These are phyloP conservation scores for Umbelopsis sp. DNA, from an alignment of 192 early-diverging fungal genomes.

Conservation along the genomic window DNA sequence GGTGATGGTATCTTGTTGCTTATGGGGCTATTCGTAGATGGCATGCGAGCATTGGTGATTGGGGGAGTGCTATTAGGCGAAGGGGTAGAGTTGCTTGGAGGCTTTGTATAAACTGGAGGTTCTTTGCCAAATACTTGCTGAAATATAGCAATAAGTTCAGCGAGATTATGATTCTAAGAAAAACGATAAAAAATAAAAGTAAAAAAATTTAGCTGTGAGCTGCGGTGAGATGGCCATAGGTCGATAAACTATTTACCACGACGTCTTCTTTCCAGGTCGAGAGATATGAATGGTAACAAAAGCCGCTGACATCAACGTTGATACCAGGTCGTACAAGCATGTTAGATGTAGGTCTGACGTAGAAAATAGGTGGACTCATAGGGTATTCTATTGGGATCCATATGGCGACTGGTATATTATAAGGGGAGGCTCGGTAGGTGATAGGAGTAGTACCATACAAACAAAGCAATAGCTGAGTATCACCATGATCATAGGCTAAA, in stretches of 20 bases:
- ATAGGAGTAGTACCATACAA: constrained; percentile 90
- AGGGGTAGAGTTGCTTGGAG: constrained; percentile 41
- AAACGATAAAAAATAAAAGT: no score
- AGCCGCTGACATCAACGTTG: constrained; percentile 83
- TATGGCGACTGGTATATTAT: constrained; percentile 91
- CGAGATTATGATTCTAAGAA: constrained; percentile 50
- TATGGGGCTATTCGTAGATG: background rate
- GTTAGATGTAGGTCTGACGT: constrained; percentile 84
- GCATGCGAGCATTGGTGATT: constrained; percentile 11
- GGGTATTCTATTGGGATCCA: constrained; percentile 90
- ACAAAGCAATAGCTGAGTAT: constrained; percentile 71
- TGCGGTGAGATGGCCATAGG: no score
- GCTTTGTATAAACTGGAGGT: constrained; percentile 76
- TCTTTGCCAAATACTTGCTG: constrained; percentile 73
- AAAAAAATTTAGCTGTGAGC: no score
- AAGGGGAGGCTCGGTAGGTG: constrained; percentile 72
- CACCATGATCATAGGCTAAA: constrained; percentile 59
- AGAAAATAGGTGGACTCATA: constrained; percentile 72
- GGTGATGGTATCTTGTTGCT: constrained; percentile 17
- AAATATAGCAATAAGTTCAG: constrained; percentile 61
- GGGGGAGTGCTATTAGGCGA: constrained; percentile 38
- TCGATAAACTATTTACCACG: constrained; percentile 14
- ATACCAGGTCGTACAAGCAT: constrained; percentile 85
- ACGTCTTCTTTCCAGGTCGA: constrained; percentile 67
- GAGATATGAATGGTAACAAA: constrained; percentile 84